Base-by-base conservation (phyloP, 768 basidiomycete genomes). In the Naganishia randhawae region DNA sequence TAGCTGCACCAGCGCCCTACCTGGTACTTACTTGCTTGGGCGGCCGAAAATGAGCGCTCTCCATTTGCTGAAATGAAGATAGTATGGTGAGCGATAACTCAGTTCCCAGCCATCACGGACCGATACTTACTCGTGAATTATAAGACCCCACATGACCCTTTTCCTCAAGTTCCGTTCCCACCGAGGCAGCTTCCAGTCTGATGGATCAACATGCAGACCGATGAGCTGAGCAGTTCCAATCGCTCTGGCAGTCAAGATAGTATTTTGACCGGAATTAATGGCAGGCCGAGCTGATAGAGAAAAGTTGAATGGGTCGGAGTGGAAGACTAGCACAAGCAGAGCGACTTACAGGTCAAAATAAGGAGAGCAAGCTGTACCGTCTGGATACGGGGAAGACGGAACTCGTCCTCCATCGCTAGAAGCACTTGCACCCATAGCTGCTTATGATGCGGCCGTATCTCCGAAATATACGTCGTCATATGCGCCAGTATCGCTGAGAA, bases 161-260 rank as follows among this genome's bases (percentile, higher is more conserved):
- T 54, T 66, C 22, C 71, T 42, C 7, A 69, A n/a, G 52, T 55
- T 69, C 2, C 68, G 55, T 50, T 72, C 71, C 71, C 71, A 72
- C 25, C 53, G 27, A 0, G 71, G 71, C 29, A 72, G 50, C 25
- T 62, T 53, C 73, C 73, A 73, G 19, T 71, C 67, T 17, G 71
- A 54, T 1, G 68, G 68, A 19, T 73, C 70, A 16, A 71, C 54
- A 67, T 73, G 73, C 13, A 73, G 66, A 22, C 73, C 73, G 13
- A 73, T 54, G 3, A 73, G 61, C 17, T 72, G 69, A 3, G 71
- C 73, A 10, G 71, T 69, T 19, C 73, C 73, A 22, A 73, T 69
- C n/a, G 71, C 67, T 67, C 71, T 19, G 35, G 67, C 39, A 13
- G 68, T 57, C 29, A 42, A 67, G 52, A 57, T 66, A 31, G 32